A percentile compares a stretch with the other conserved stretches of the same genome.
phyloP scores from a whole-genome alignment of 495 filamentous ascomycete genomes.

The Daldinia loculata region DNA sequence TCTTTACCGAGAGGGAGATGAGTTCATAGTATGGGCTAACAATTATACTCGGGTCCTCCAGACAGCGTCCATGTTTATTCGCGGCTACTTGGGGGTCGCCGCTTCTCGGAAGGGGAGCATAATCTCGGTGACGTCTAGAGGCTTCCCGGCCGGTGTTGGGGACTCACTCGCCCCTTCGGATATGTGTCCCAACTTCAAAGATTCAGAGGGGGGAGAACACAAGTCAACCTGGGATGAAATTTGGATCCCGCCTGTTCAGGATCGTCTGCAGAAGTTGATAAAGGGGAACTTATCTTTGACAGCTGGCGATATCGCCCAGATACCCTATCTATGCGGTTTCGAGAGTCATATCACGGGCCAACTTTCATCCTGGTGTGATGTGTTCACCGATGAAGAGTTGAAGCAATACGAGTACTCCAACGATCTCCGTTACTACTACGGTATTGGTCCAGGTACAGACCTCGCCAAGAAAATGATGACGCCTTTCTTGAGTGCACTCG shows the following conservation, averaged over 20 bases:
- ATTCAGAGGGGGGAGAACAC: conserved; percentile 54
- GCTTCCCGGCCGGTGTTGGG: conserved; percentile 52
- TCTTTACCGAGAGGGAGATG: conserved; percentile 63
- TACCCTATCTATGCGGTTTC: conserved; percentile 69
- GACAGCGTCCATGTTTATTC: conserved; percentile 62
- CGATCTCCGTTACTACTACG: conserved; percentile 68
- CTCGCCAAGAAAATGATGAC: conserved; percentile 59
- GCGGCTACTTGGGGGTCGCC: conserved; percentile 61
- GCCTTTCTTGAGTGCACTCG: conserved; percentile 59
- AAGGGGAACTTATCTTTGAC: conserved; percentile 60
- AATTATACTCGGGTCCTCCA: conserved; percentile 63
- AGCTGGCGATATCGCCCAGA: conserved; percentile 58
- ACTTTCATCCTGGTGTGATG: conserved; percentile 62
- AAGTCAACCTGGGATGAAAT: conserved; percentile 52
- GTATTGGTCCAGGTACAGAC: conserved; percentile 61
- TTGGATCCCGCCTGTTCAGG: conserved; percentile 60
- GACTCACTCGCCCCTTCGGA: conserved; percentile 66
- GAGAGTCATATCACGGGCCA: conserved; percentile 66
- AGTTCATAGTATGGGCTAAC: conserved; percentile 67
- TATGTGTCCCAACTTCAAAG: conserved; percentile 60
- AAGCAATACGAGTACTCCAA: conserved; percentile 66
- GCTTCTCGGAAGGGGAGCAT: conserved; percentile 58
- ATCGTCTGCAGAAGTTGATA: conserved; percentile 59
- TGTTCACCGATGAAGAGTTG: conserved; percentile 63
- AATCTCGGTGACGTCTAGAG: conserved; percentile 58